Percentiles rank a stretch among this genome's conserved stretches.
phyloP scores from a whole-genome alignment of 2,329 filamentous ascomycete genomes.

The Simplicillium aogashimaense region DNA sequence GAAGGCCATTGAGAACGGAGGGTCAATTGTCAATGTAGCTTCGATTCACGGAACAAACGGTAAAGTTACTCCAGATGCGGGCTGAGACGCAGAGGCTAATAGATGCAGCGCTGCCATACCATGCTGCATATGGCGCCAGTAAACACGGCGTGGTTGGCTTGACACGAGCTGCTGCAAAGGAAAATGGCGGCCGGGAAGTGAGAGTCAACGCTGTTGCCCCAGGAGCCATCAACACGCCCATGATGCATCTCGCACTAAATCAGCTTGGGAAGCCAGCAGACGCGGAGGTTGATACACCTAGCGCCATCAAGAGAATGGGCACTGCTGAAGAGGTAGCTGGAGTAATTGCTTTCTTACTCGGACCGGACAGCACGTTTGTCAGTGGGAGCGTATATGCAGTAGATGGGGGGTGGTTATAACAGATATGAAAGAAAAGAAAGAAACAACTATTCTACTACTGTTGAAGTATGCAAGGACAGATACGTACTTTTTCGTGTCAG shows the following conservation, averaged over 20 bases:
- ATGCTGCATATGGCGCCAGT: slow-evolving; percentile 27
- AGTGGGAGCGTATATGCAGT: slow-evolving; percentile 31
- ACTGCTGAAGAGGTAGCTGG: slow-evolving; percentile 26
- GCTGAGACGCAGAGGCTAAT: neutral
- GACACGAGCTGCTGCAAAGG: slow-evolving; percentile 25
- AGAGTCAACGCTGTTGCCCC: slow-evolving; percentile 36
- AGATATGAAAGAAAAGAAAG: no score
- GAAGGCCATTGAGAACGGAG: slow-evolving; percentile 26
- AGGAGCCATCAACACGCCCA: slow-evolving; percentile 37
- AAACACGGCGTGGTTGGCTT: slow-evolving; percentile 27
- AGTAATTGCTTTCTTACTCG: slow-evolving; percentile 23
- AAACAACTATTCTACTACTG: no score
- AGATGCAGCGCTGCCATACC: slow-evolving; percentile 19
- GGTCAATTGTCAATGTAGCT: slow-evolving; percentile 49
- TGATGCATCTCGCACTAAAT: slow-evolving; percentile 35
- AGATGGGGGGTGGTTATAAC: slow-evolving; percentile 30
- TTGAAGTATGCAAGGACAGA: no score
- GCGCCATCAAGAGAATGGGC: slow-evolving; percentile 31
- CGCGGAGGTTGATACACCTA: slow-evolving; percentile 30
- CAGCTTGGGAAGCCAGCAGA: slow-evolving; percentile 19
- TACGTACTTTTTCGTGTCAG: no score
- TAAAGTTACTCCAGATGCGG: no score
- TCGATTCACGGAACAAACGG: slow-evolving; percentile 37
- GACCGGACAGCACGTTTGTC: slow-evolving; percentile 23
- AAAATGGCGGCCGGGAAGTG: slow-evolving; percentile 31